These are phyloP conservation scores for Kodamaea nitidulidarum DNA, from an alignment of 805 yeast species.

Conservation along the genomic window DNA sequence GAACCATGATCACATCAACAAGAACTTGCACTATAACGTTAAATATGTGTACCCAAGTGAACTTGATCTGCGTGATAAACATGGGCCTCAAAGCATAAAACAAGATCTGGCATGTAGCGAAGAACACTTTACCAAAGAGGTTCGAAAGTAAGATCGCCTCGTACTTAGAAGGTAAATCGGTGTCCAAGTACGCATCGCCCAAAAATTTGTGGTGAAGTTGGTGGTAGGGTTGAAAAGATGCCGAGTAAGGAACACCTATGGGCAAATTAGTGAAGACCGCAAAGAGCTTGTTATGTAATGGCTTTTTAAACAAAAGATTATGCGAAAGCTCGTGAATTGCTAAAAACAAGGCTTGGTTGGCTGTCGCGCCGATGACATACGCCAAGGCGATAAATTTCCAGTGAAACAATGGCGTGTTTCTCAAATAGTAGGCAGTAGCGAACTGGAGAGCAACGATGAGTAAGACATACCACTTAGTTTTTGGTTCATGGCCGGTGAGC, in stretches of 20 bases:
- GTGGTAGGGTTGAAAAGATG: conserved; percentile 86
- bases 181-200: conserved; percentile 80
- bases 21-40: conserved; percentile 59
- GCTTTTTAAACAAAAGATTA: conserved; percentile 76
- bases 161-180: conserved; percentile 78
- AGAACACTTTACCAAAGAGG: conserved; percentile 82
- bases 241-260: conserved; percentile 86
- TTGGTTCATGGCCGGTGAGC: conserved; percentile 81
- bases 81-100: conserved; percentile 90
- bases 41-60: conserved; percentile 70
- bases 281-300: conserved; percentile 71
- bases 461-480: conserved; percentile 70
- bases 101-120: conserved; percentile 83
- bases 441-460: conserved; percentile 70
- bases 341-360: conserved; percentile 76
- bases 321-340: conserved; percentile 89
- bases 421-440: conserved; percentile 54
- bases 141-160: conserved; percentile 75
- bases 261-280: conserved; percentile 78
- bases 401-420: conserved; percentile 49
- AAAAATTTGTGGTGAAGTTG: conserved; percentile 86
- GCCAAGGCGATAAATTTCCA: conserved; percentile 59
- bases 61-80: conserved; percentile 70
- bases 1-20: conserved; percentile 57
- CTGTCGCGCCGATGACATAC: conserved; percentile 80